These are phyloP conservation scores for Nyctanthes arbortristis DNA, from an alignment of 257 asterid genomes.

Conservation along the genomic window DNA sequence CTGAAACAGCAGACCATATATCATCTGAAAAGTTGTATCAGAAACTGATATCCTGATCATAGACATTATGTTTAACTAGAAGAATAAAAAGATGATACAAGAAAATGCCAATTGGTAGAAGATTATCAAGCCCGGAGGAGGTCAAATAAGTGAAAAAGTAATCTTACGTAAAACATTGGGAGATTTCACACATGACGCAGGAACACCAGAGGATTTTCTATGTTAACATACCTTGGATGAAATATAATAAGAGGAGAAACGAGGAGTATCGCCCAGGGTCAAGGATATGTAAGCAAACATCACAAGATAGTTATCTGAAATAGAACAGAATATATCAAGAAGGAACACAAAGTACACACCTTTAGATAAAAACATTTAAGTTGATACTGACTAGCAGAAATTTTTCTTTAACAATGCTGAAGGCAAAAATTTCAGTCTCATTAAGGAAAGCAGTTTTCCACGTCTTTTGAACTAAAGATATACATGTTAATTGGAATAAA, in stretches of 20 bases:
- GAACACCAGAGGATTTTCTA: not conserved
- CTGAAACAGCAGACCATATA: slow-evolving; percentile 39
- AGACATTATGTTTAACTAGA: not conserved
- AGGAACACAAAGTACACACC: slow-evolving; percentile 8
- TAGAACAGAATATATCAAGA: slow-evolving; percentile 16
- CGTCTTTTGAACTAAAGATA: not conserved
- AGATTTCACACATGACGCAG: not conserved
- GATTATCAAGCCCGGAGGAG: not conserved
- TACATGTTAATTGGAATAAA: not conserved
- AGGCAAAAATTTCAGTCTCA: not conserved
- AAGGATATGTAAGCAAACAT: slow-evolving; percentile 99
- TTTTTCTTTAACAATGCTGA: not conserved
- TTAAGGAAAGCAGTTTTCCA: not conserved
- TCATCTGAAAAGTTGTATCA: not conserved
- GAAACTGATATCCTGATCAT: not conserved
- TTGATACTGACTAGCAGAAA: not conserved
- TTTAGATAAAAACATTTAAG: not conserved
- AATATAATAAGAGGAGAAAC: slow-evolving; percentile 71
- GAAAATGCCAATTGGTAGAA: slow-evolving; percentile 7
- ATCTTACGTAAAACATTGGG: slow-evolving; percentile 5
- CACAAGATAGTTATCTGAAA: slow-evolving; percentile 96
- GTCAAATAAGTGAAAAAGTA: not conserved
- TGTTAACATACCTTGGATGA: slow-evolving; percentile 80
- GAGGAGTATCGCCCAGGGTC: slow-evolving; percentile 92
- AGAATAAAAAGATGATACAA: not conserved